Evolutionary conservation across 192 early-diverging fungal genomes (phyloP), one percentile per base, ranked within the genome.

Genomic region (Haplosporangium gracile): DNA sequence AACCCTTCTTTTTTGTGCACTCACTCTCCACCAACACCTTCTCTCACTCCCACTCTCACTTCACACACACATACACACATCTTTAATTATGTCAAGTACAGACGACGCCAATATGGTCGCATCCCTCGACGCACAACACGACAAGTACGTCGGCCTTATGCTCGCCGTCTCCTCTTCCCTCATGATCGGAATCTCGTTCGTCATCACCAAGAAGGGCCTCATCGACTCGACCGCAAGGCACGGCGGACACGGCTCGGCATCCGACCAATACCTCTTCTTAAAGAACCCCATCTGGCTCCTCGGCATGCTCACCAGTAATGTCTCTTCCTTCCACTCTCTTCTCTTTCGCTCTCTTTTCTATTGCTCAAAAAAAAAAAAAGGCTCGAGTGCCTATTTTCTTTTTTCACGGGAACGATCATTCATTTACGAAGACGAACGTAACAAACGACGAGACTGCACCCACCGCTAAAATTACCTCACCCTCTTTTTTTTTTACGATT

Each of bases 181-280:
- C 68, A 92, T 97, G 81, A 99, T 99, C 82, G 97, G 97, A 47
- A 94, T 94, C 43, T 97, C 95, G 70, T 98, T 98, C 87, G 95
- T 98, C 60, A 89, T 99, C 79, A 98, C 97, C 71, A 99, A 99
- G 90, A 96, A 95, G 81, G 98, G 97, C 34, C 91, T 99, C 40
- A 94, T 97, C 73, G 95, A 97, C 85, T 90, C 95, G n/a, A 92
- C 91, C 72, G 85, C 88, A 34, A 88, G 89, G 70, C 93, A 95
- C 78, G 92, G 87, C 76, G 88, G 80, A 40, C 82, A 79, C 32
- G 88, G 89, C 53, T 93, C 89, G 43, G 94, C 95, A 32, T 94
- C 94, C 10, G 97, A 97, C 65, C 91, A 92, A 18, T 92, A 95
- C 75, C 89, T 93, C 76, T 98, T 97, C 82, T 90, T 98, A 75